Percentiles rank a stretch among this genome's conserved stretches.
These are phyloP conservation scores for Suhomyces bokatorum DNA, from an alignment of 1,139 yeast genomes.

Conservation along the genomic window DNA sequence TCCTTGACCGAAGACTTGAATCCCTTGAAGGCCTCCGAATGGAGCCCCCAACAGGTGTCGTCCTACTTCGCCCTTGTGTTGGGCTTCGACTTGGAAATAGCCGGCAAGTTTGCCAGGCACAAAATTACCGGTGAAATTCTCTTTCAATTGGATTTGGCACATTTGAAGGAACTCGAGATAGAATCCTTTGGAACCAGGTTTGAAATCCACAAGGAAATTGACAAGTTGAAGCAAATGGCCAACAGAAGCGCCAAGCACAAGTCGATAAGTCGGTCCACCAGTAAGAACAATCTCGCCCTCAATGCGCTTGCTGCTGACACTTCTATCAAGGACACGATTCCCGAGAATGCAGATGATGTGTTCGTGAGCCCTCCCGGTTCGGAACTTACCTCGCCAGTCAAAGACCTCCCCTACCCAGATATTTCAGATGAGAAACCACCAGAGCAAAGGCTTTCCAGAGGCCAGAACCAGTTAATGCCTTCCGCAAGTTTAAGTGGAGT, in stretches of 20 bases:
- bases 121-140: constrained; percentile 85
- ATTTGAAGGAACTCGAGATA: constrained; percentile 88
- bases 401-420: constrained; percentile 4
- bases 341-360: constrained; percentile 10
- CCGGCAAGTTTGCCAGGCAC: constrained; percentile 81
- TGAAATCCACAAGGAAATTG: constrained; percentile 87
- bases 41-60: constrained; percentile 88
- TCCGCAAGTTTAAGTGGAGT: constrained; percentile 18
- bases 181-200: constrained; percentile 93
- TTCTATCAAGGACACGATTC: constrained; percentile 9
- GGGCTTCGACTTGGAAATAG: constrained; percentile 72
- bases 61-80: constrained; percentile 64
- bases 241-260: constrained; percentile 18
- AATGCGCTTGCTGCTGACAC: constrained; percentile 2
- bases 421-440: constrained; percentile 11
- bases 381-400: constrained; percentile 4
- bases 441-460: constrained; percentile 5
- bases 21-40: constrained; percentile 54
- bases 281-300: constrained; percentile 6
- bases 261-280: constrained; percentile 15
- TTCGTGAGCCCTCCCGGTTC: constrained; percentile 12
- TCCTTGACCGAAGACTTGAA: constrained; percentile 40
- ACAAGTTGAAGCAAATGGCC: constrained; percentile 50
- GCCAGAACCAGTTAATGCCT: constrained; percentile 18
- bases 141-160: constrained; percentile 80